These are phyloP conservation scores for Harringtonia aguacate DNA, from an alignment of 2,329 filamentous ascomycete genomes.

Conservation along the genomic window DNA sequence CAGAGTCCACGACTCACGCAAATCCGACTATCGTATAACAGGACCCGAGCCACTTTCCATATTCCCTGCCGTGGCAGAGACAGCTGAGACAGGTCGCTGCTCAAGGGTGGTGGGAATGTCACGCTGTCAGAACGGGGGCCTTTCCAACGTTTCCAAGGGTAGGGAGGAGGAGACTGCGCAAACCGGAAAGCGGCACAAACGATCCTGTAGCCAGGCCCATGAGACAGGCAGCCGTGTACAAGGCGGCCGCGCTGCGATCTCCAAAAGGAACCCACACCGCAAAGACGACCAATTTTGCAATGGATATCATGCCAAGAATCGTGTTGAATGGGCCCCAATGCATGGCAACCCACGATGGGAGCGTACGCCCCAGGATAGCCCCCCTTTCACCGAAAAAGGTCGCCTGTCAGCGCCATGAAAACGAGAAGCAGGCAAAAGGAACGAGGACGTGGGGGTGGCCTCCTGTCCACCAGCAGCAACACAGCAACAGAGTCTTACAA, in stretches of 20 bases:
- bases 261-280: slow-evolving; percentile 18
- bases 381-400: slow-evolving; percentile 14
- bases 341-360: slow-evolving; percentile 15
- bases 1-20: slow-evolving; percentile 11
- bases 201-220: slow-evolving; percentile 20
- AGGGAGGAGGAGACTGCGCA: neutral
- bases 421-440: no score
- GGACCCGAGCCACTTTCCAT: slow-evolving; percentile 19
- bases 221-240: slow-evolving; percentile 16
- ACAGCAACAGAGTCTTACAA: no score
- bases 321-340: slow-evolving; percentile 16
- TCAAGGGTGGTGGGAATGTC: no score
- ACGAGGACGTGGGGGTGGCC: no score
- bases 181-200: slow-evolving; percentile 18
- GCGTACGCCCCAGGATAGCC: slow-evolving; percentile 16
- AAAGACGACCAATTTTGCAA: slow-evolving; percentile 14
- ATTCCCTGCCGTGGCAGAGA: slow-evolving; percentile 15
- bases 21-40: slow-evolving; percentile 18
- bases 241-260: slow-evolving; percentile 8
- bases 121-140: neutral
- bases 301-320: slow-evolving; percentile 15
- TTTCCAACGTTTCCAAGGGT: neutral
- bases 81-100: slow-evolving; percentile 16
- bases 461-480: no score
- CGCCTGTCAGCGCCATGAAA: no score